Evolutionary conservation across 73 alveolate genomes (phyloP).

Genomic region (Symbiodinium natans): DNA sequence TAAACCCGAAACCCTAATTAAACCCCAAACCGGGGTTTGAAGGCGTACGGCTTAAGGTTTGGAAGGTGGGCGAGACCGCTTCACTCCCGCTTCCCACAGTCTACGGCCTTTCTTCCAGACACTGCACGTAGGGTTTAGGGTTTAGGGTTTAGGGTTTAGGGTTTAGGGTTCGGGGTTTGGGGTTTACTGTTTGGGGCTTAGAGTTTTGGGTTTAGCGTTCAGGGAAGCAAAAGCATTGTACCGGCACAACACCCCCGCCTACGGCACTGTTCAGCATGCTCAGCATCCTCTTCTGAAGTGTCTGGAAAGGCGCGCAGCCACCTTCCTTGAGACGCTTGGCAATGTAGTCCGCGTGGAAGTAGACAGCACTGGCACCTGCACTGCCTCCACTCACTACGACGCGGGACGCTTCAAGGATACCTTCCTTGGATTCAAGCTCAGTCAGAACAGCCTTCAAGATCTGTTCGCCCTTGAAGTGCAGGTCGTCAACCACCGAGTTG

Average conservation of each 20-base stretch:
- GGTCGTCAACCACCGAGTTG: slow-evolving; percentile 18
- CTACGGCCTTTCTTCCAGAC: no score
- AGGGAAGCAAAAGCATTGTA: no score
- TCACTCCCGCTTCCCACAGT: no score
- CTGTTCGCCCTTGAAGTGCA: slow-evolving; percentile 7
- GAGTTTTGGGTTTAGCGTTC: neutral
- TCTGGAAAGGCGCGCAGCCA: neutral
- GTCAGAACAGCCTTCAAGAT: neutral
- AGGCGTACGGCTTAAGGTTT: no score
- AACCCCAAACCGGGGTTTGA: no score
- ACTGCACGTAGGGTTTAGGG: no score
- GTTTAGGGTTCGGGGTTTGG: neutral
- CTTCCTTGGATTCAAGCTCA: neutral
- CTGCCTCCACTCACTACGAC: neutral
- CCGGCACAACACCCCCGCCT: no score
- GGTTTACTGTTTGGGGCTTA: no score
- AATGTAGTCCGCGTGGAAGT: neutral
- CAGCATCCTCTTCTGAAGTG: neutral
- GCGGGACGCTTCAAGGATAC: neutral
- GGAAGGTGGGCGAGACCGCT: no score
- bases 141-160: no score
- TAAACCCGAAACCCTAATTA: no score
- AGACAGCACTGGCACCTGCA: neutral
- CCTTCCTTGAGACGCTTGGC: neutral
- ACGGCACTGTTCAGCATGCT: neutral